A percentile compares a stretch with the other conserved stretches of the same genome.
These are phyloP conservation scores for Punica granatum DNA, from an alignment of 345 rosid species.

Conservation along the genomic window DNA sequence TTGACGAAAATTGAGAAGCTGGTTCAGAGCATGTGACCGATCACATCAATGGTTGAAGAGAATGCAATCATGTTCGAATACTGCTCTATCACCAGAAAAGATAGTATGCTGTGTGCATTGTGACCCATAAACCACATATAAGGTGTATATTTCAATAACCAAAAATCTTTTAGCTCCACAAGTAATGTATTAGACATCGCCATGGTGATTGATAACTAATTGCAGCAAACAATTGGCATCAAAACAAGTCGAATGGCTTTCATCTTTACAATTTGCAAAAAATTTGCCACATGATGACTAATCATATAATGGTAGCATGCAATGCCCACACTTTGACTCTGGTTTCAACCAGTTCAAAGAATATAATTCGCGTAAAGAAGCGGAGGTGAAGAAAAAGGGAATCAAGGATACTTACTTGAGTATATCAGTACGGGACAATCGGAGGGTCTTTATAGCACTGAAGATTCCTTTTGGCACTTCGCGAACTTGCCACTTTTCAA, in stretches of 20 bases:
- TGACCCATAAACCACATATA: background rate
- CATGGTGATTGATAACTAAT: background rate
- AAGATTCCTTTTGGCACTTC: conserved; percentile 43
- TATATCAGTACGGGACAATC: conserved; percentile 57
- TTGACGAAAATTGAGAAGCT: background rate
- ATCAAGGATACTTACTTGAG: conserved; percentile 47
- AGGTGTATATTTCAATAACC: background rate
- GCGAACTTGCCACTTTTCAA: conserved; percentile 12
- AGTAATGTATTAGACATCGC: too few relatives aligned
- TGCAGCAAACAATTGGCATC: background rate
- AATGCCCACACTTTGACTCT: background rate
- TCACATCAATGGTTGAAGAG: background rate
- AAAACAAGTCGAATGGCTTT: background rate
- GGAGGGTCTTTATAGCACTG: conserved; percentile 53
- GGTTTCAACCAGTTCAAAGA: background rate
- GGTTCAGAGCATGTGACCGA: background rate
- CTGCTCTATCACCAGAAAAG: background rate
- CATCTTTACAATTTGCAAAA: background rate
- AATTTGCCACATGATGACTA: too few relatives aligned
- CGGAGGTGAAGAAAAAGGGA: background rate
- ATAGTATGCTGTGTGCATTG: background rate
- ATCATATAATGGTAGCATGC: background rate
- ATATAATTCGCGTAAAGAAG: background rate
- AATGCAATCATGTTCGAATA: background rate
- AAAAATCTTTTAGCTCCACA: background rate